Evolutionary conservation across 1,284 basidiomycete genomes (phyloP), one percentile per base, ranked within the genome.

Genomic region (Moesziomyces sp.): DNA sequence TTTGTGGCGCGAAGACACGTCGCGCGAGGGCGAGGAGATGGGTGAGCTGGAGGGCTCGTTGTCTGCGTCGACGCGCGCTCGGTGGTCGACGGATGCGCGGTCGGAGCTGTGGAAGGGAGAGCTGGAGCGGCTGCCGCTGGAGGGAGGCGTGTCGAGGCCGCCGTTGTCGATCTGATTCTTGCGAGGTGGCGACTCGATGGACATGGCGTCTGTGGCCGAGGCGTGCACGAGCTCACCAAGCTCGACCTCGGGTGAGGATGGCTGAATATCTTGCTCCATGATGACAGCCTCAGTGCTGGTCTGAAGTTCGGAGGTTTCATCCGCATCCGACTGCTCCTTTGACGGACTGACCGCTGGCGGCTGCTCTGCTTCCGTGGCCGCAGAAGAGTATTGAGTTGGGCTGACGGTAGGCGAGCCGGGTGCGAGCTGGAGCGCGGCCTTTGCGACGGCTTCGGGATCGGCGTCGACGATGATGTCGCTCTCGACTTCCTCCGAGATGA

Each of bases 41-140:
- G 73, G 73, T 21, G 73, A 75, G 64, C 73, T 75, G 24, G 73
- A 60, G 9, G 64, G 68, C 46, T 74, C 72, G 35, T 75, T 67
- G 43, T 63, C 58, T 1, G 42, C 48, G 3, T 47, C 33, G 9
- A 45, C 35, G 38, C 47, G 35, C 50, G 66, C 57, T 7, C 59
- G 56, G 45, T 55, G 49, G 28, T 68, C 58, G 26, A 50, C 52
- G 28, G 52, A 23, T 21, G 49, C 16, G 6, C 59, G 55, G 7
- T 65, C 59, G 19, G 52, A 62, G 52, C 52, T 55, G 42, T 57
- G 61, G 63, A 59, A 70, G 19, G 67, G 66, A n/a, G 72, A 66
- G 45, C 47, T 66, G 9, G 72, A 70, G 35, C 73, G 56, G 40
- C 73, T 68, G 19, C 73, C 68, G 52, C 63, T 67, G 24, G 73